A percentile compares a stretch with the other conserved stretches of the same genome.
phyloP scores from a whole-genome alignment of 768 basidiomycete genomes.

The Russula sp. region DNA sequence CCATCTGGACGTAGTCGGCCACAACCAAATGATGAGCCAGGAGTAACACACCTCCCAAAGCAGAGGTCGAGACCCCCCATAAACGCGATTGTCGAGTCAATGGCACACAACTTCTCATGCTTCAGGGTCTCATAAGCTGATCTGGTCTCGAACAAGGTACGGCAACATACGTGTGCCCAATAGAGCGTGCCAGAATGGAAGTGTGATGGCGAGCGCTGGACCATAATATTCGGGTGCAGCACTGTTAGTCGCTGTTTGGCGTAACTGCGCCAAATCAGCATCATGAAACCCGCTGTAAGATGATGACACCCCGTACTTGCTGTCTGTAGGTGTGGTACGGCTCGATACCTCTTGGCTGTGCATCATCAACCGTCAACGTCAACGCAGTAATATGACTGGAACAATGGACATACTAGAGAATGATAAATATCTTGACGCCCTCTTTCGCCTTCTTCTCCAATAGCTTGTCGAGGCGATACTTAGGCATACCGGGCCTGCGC shows the following conservation, averaged over 20 bases:
- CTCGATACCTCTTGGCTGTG: slow-evolving; percentile 91
- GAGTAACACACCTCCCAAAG: slow-evolving; percentile 63
- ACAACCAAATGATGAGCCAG: not conserved
- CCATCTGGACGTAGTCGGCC: slow-evolving; percentile 55
- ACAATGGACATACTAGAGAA: slow-evolving; percentile 69
- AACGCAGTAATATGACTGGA: not conserved
- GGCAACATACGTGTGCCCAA: slow-evolving; percentile 86
- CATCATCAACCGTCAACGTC: not conserved
- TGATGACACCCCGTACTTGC: slow-evolving; percentile 54
- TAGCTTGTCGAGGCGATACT: slow-evolving; percentile 82
- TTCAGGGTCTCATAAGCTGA: slow-evolving; percentile 35
- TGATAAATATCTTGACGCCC: slow-evolving; percentile 94
- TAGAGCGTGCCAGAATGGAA: slow-evolving; percentile 97
- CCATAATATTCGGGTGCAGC: slow-evolving; percentile 90
- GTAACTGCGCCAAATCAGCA: slow-evolving; percentile 49
- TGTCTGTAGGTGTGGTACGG: slow-evolving; percentile 90
- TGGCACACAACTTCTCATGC: slow-evolving; percentile 98
- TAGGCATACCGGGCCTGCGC: slow-evolving; percentile 78
- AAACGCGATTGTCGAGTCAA: slow-evolving; percentile 96
- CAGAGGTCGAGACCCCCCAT: slow-evolving; percentile 97
- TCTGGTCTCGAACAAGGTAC: not conserved
- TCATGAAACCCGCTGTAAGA: not conserved
- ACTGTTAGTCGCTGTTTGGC: slow-evolving; percentile 76
- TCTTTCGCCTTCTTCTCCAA: slow-evolving; percentile 90
- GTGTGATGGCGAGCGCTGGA: slow-evolving; percentile 96